These are phyloP conservation scores for Wallemia hederae DNA, from an alignment of 1,284 basidiomycete species.

Conservation along the genomic window DNA sequence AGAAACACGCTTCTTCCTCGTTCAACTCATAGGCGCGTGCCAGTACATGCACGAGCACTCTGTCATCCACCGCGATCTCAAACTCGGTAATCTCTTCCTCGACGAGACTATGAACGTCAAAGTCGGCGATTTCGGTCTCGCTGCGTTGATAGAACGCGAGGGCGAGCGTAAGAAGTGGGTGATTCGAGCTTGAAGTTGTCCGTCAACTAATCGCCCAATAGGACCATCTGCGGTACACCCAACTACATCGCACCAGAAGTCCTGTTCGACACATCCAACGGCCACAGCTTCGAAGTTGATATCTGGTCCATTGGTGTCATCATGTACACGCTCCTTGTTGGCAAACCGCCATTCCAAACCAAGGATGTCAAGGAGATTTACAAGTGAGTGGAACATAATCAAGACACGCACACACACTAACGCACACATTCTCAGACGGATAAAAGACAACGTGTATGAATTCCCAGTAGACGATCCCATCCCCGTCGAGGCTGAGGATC, in stretches of 20 bases:
- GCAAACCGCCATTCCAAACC: conserved; percentile 88
- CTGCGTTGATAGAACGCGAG: conserved; percentile 79
- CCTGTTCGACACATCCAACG: conserved; percentile 75
- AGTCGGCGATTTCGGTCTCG: conserved; percentile 89
- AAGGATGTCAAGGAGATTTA: conserved; percentile 89
- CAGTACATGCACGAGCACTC: conserved; percentile 78
- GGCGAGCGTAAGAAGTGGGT: conserved; percentile 74
- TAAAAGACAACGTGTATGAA: conserved; percentile 75
- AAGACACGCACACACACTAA: not conserved
- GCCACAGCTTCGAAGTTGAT: conserved; percentile 94
- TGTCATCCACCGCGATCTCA: conserved; percentile 86
- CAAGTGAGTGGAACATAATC: conserved; percentile 25
- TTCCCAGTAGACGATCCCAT: conserved; percentile 53
- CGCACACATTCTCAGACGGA: conserved; percentile 28
- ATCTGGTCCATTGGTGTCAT: conserved; percentile 96
- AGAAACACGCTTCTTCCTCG: conserved; percentile 70
- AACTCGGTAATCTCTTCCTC: conserved; percentile 82
- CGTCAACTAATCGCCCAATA: no score
- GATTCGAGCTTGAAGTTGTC: not conserved
- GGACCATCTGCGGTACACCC: conserved; percentile 87
- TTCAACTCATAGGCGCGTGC: conserved; percentile 82
- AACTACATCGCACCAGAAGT: conserved; percentile 98
- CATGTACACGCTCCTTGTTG: conserved; percentile 74
- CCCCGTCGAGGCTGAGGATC: conserved; percentile 38
- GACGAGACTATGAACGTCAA: conserved; percentile 80